Evolutionary conservation across 208 protist species (phyloP).

Genomic region (Balamuthia mandrillaris): DNA sequence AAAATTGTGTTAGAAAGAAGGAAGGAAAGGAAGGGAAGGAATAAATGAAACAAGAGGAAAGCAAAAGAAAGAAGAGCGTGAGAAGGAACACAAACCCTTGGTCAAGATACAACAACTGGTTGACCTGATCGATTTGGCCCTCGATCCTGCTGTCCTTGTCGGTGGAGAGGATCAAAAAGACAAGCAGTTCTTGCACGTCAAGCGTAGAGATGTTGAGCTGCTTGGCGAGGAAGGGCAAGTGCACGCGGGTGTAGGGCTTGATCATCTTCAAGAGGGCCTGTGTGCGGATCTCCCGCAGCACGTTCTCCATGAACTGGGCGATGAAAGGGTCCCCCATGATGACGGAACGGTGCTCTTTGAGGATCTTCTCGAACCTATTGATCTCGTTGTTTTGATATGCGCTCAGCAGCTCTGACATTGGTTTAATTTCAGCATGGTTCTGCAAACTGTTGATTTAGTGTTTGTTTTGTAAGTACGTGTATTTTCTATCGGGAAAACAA

Average conservation of each 20-base stretch:
- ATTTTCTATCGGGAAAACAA: no score
- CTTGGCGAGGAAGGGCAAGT: constrained; percentile 58
- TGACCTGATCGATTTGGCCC: constrained; percentile 81
- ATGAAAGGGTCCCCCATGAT: constrained; percentile 81
- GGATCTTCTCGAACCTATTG: constrained; percentile 79
- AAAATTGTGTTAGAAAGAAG: no score
- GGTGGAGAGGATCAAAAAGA: constrained; percentile 85
- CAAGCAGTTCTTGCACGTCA: constrained; percentile 84
- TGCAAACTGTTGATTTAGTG: constrained; percentile 60
- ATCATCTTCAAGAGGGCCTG: constrained; percentile 84
- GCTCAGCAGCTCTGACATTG: constrained; percentile 83
- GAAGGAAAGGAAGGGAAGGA: neutral
- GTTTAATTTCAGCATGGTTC: constrained; percentile 82
- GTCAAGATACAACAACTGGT: constrained; percentile 37
- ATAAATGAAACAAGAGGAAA: no score
- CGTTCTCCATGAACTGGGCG: constrained; percentile 80
- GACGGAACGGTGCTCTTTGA: constrained; percentile 64
- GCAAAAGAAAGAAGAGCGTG: neutral
- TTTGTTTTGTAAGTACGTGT: neutral
- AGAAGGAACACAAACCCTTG: neutral
- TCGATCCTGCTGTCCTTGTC: constrained; percentile 81
- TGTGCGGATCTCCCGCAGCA: constrained; percentile 85
- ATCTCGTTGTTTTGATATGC: constrained; percentile 55
- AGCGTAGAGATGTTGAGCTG: constrained; percentile 76
- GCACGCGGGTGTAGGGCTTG: constrained; percentile 81